Conservation (phyloP, 495 filamentous ascomycete genomes). For the Astrothelium macrocarpum region DNA sequence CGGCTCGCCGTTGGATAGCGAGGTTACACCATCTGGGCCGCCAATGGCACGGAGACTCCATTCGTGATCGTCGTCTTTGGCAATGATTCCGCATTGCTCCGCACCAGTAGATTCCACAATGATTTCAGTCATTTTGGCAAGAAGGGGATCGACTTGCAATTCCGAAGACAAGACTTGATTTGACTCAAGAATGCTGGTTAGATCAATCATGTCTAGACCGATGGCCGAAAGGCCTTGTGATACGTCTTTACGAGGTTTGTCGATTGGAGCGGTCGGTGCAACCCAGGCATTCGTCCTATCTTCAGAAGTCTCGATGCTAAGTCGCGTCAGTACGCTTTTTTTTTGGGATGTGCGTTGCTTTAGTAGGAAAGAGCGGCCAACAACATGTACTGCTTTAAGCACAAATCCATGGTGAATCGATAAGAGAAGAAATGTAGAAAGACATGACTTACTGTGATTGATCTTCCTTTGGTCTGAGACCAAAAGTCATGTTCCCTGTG, state of each 20-base stretch:
- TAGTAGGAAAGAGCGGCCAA: not conserved
- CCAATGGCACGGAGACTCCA: constrained; percentile 75
- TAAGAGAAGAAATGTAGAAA: not conserved
- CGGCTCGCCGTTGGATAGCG: constrained; percentile 53
- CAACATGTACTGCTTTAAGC: not conserved
- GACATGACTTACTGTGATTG: constrained; percentile 22
- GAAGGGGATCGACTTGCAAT: constrained; percentile 69
- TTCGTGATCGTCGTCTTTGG: constrained; percentile 57
- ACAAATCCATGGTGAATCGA: not conserved
- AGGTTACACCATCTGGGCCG: constrained; percentile 53
- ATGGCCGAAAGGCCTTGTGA: constrained; percentile 27
- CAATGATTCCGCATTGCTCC: constrained; percentile 67
- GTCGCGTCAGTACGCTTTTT: not conserved
- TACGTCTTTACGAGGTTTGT: constrained; percentile 23
- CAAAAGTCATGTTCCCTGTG: constrained; percentile 44
- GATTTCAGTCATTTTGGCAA: constrained; percentile 84
- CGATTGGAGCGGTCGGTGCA: constrained; percentile 20
- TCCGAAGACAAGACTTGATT: constrained; percentile 88
- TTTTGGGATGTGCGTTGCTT: not conserved
- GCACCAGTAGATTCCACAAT: constrained; percentile 81
- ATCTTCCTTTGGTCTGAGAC: constrained; percentile 46
- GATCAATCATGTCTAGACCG: constrained; percentile 67
- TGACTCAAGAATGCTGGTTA: constrained; percentile 76
- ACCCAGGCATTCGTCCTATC: constrained; percentile 60
- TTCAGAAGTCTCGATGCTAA: constrained; percentile 31